These are phyloP conservation scores for Aethionema arabicum DNA, from an alignment of 345 rosid genomes.

Conservation along the genomic window DNA sequence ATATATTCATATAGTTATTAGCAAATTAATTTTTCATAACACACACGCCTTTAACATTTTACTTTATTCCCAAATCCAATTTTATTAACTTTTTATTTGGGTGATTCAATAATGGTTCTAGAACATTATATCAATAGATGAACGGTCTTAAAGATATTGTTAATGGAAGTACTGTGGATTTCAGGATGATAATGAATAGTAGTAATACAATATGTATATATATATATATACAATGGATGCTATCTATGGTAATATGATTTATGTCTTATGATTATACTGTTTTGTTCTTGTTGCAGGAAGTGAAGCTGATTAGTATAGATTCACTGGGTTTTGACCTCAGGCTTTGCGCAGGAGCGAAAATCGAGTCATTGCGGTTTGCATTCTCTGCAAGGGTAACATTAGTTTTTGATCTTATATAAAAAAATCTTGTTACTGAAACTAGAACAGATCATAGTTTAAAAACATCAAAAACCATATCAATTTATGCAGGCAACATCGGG, in stretches of 20 bases:
- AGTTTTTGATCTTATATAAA: neutral
- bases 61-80: too few relatives aligned
- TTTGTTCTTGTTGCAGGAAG: slow-evolving; percentile 54
- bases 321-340: slow-evolving; percentile 81
- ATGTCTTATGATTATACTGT: neutral
- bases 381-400: slow-evolving; percentile 68
- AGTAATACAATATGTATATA: neutral
- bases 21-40: too few relatives aligned
- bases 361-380: slow-evolving; percentile 75
- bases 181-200: neutral
- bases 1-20: too few relatives aligned
- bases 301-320: slow-evolving; percentile 59
- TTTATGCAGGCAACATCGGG: slow-evolving; percentile 73
- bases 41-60: too few relatives aligned
- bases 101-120: too few relatives aligned
- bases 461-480: neutral
- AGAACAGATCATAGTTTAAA: neutral
- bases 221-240: neutral
- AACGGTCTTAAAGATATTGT: neutral
- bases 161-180: neutral
- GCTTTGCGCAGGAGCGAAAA: slow-evolving; percentile 80
- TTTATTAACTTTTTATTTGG: too few relatives aligned
- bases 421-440: slow-evolving; percentile 1
- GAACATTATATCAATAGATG: too few relatives aligned
- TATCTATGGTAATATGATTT: slow-evolving; percentile 12